A percentile compares a stretch with the other conserved stretches of the same genome.
Evolutionary conservation across 2,329 filamentous ascomycete species (phyloP).

Genomic region (Pyricularia sp.): DNA sequence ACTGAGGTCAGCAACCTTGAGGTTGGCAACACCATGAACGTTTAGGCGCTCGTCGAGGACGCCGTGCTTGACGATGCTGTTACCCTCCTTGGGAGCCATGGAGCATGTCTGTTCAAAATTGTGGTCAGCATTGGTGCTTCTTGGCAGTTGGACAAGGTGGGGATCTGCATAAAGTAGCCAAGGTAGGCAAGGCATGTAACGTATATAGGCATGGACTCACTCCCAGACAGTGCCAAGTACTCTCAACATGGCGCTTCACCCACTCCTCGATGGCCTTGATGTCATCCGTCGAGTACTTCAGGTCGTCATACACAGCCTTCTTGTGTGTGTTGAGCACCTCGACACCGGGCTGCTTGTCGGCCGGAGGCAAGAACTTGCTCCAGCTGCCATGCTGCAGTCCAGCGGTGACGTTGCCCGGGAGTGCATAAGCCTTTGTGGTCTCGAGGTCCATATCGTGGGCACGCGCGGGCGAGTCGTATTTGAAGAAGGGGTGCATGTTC

Average conservation of each 20-base stretch:
- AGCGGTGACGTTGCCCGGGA: constrained; percentile 60
- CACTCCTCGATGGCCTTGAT: constrained; percentile 59
- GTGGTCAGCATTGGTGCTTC: too few relatives aligned
- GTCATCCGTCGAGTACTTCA: constrained; percentile 56
- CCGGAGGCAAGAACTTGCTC: constrained; percentile 48
- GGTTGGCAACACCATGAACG: constrained; percentile 65
- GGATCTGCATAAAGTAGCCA: too few relatives aligned
- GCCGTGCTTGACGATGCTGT: constrained; percentile 72
- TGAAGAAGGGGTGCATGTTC: constrained; percentile 62
- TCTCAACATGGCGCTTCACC: constrained; percentile 66
- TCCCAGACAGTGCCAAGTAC: constrained; percentile 59
- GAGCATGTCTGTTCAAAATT: constrained; percentile 47
- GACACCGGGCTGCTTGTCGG: constrained; percentile 38
- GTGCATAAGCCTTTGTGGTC: constrained; percentile 68
- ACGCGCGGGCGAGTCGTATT: constrained; percentile 59
- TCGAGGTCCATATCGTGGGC: constrained; percentile 64
- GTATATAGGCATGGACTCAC: constrained; percentile 23
- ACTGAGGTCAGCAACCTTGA: constrained; percentile 68
- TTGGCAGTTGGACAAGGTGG: too few relatives aligned
- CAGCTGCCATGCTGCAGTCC: constrained; percentile 68
- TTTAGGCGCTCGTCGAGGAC: constrained; percentile 70
- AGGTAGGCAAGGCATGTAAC: too few relatives aligned
- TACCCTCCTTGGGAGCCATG: constrained; percentile 68
- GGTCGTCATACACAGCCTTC: constrained; percentile 48
- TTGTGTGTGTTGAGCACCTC: constrained; percentile 53